Conservation (phyloP, 176 grass and related monocot genomes). For the Hyparrhenia diplandra region DNA sequence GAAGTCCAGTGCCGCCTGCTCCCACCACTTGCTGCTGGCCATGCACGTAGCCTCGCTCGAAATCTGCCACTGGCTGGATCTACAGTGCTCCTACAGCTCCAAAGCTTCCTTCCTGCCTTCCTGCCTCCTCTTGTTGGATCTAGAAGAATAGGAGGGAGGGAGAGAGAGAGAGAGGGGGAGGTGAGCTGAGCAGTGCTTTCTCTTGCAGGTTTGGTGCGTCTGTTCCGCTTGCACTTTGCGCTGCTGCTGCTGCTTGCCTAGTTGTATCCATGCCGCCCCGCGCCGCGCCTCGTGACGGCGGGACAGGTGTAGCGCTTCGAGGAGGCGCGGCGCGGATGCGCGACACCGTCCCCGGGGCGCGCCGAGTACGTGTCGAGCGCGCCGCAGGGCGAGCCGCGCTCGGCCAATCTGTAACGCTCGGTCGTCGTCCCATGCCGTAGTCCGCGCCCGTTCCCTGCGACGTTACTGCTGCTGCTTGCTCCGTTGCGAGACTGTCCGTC, state of each 20-base stretch:
- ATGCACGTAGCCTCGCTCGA: conserved; percentile 35
- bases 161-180: too few species aligned
- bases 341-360: not conserved
- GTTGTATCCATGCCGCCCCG: not conserved
- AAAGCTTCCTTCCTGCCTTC: not conserved
- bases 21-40: conserved; percentile 67
- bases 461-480: not conserved
- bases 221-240: conserved; percentile 5
- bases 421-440: not conserved
- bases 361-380: conserved; percentile 25
- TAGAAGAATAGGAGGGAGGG: not conserved
- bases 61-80: conserved; percentile 17
- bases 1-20: conserved; percentile 48
- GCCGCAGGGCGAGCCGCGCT: not conserved
- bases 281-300: conserved; percentile 15
- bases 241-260: not conserved
- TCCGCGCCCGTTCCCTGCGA: conserved; percentile 2
- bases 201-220: conserved; percentile 15
- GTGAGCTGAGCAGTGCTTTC: not conserved
- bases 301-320: conserved; percentile 26
- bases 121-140: conserved; percentile 21
- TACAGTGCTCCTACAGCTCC: conserved; percentile 9
- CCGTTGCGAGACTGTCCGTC: not conserved
- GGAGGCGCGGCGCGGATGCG: conserved; percentile 25
- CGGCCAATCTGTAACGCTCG: not conserved